Evolutionary conservation across 306 rosid genomes (phyloP), one percentile per base, ranked within the genome.

Genomic region (Echinosophora koreensis): DNA sequence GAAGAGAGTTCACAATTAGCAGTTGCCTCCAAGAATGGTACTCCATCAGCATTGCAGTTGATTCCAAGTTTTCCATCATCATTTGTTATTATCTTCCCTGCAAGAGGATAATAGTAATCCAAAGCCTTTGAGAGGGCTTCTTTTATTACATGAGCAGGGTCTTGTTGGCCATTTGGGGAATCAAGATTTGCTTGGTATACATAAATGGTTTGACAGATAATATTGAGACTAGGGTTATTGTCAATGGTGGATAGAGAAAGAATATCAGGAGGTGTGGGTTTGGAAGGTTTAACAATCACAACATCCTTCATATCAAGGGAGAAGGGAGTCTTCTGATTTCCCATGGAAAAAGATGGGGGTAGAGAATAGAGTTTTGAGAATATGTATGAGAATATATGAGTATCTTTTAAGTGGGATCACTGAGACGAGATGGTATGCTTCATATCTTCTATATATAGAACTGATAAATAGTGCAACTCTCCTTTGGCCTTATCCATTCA

Each of bases 1-100:
- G 85, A 81, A 67, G 86, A 79, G 75, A 87, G 90, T 18, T 73
- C 74, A 69, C 83, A 84, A 8, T 75, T 68, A 5, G 86, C 88
- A 30, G 5, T 71, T 68, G 86, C 84, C 61, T 74, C 90, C 72
- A 84, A 39, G 70, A 87, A 81, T 61, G 90, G 88, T 71, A 87
- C 90, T 44, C 88, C 90, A 51, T 73, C 77, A 18, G 78, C 82
- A 57, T 84, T 76, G 72, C 90, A 87, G n/a, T 58, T 82, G 81
- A 84, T 77, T 80, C 67, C 50, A 49, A 84, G 84, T 22, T 44
- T 78, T 76, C 84, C 86, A 57, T 84, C 86, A 58, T 22, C 47
- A 51, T 61, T 3, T 39, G 39, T 69, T 55, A 35, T 46, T 56
- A 87, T 62, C 70, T 65, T 84, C 51, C 90, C 90, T 12, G 88